phyloP scores from a whole-genome alignment of 352 stramenopile genomes.

The Pythium rhizo-oryzae region DNA sequence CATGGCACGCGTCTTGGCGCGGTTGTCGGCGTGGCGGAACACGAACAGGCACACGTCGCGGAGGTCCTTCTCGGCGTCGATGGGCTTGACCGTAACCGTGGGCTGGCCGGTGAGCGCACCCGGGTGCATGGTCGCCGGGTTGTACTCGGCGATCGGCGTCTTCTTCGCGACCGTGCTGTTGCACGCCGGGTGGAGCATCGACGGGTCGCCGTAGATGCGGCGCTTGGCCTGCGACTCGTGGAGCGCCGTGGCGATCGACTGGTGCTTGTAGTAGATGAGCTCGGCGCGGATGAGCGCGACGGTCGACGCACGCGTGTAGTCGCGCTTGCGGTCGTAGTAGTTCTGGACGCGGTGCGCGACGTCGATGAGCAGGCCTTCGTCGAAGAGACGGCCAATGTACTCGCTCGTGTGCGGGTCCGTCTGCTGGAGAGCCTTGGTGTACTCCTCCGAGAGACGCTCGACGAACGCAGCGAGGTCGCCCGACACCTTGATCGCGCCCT shows the following conservation, averaged over 20 bases:
- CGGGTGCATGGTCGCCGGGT: slow-evolving; percentile 73
- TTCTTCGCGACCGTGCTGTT: slow-evolving; percentile 51
- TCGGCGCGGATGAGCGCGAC: slow-evolving; percentile 94
- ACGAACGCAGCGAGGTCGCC: slow-evolving; percentile 90
- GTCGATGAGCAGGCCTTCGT: slow-evolving; percentile 92
- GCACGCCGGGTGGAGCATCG: slow-evolving; percentile 88
- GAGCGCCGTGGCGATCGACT: slow-evolving; percentile 88
- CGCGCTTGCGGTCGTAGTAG: slow-evolving; percentile 90
- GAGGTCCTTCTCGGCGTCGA: slow-evolving; percentile 86
- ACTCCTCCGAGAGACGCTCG: slow-evolving; percentile 96
- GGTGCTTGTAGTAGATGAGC: slow-evolving; percentile 98
- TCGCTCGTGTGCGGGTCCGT: slow-evolving; percentile 96
- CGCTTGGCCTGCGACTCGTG: slow-evolving; percentile 81
- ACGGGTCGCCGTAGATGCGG: slow-evolving; percentile 82
- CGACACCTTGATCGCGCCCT: slow-evolving; percentile 88
- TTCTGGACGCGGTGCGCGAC: slow-evolving; percentile 86
- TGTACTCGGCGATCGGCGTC: slow-evolving; percentile 48
- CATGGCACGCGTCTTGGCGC: slow-evolving; percentile 95
- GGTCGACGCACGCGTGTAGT: slow-evolving; percentile 77
- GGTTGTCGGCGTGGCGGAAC: slow-evolving; percentile 94
- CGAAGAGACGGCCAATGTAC: slow-evolving; percentile 93
- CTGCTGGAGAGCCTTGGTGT: slow-evolving; percentile 98
- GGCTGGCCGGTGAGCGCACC: slow-evolving; percentile 77
- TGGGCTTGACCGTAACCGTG: slow-evolving; percentile 47
- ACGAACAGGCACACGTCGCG: slow-evolving; percentile 92